Conservation (phyloP, 2,329 filamentous ascomycete species). For the Fusarium odoratissimum region DNA sequence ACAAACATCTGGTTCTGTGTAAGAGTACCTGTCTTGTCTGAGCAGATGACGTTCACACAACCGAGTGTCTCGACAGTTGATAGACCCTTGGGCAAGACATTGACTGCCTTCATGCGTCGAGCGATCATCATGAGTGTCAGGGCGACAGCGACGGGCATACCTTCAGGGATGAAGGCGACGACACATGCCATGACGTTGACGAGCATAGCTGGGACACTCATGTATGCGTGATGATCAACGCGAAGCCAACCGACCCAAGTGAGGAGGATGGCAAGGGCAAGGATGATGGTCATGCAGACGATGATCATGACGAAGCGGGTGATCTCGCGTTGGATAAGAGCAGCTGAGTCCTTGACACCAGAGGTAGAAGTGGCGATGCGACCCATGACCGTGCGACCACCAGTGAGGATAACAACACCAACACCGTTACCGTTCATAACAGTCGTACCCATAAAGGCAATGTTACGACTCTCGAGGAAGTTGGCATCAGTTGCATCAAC, state of each 20-base stretch:
- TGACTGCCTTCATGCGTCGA: constrained; percentile 55
- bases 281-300: constrained; percentile 51
- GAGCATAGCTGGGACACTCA: constrained; percentile 57
- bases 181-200: constrained; percentile 59
- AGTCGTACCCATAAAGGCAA: constrained; percentile 57
- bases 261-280: constrained; percentile 56
- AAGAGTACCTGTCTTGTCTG: constrained; percentile 57
- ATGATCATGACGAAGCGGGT: constrained; percentile 58
- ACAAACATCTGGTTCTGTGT: constrained; percentile 60
- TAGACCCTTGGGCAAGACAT: constrained; percentile 56
- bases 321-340: constrained; percentile 57
- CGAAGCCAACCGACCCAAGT: constrained; percentile 59
- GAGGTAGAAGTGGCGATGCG: constrained; percentile 54
- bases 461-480: constrained; percentile 57
- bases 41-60: constrained; percentile 58
- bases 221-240: constrained; percentile 51
- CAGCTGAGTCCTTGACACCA: constrained; percentile 51
- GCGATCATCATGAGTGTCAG: constrained; percentile 58
- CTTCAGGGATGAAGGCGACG: constrained; percentile 55
- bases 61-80: constrained; percentile 57
- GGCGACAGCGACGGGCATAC: constrained; percentile 54
- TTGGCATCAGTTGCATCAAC: constrained; percentile 55
- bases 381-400: constrained; percentile 55
- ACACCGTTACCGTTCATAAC: constrained; percentile 55
- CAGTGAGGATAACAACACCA: constrained; percentile 56